Evolutionary conservation across 2,329 filamentous ascomycete genomes (phyloP), one percentile per base, ranked within the genome.

Genomic region (Cryphonectria radicalis): DNA sequence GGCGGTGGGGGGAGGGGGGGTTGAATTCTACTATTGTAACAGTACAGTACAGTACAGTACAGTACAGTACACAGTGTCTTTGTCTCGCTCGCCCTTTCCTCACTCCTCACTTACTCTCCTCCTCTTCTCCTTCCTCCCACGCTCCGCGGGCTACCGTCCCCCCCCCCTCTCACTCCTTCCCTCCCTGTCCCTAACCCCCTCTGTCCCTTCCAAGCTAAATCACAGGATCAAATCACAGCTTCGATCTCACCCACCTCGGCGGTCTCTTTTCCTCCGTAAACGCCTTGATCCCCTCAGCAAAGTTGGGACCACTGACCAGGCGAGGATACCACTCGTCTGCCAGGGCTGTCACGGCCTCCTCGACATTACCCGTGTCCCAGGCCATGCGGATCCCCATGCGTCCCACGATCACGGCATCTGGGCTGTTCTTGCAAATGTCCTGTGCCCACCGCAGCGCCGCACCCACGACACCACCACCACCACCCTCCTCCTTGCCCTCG

Each of bases 341-440:
- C 37, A 76, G 70, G 5, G 70, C 66, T 28, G 74, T 60, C 59
- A 76, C 75, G 22, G 77, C 74, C 22, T 72, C 73, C 72, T 77
- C 77, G 32, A 77, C 77, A 37, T 72, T 74, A 7, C 73, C 75
- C 37, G 71, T 87, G 76, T 93, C 92, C 92, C 92, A 95, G 0
- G 90, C 91, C 76, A 91, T 81, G 78, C 91, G 88, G 37, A 96
- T 78, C 0, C 92, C 93, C 77, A 90, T 89, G 25, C 92, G 85
- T 70, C 85, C 90, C 17, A 93, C 90, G 76, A 95, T 89, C 55
- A 95, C 87, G 60, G 91, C 86, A 80, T 96, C 93, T 1, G 93
- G 93, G 76, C 91, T 93, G 80, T 92, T 91, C 71, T 78, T 85
- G 57, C 84, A 86, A 74, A 82, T 87, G 72, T 84, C 84, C 11